A percentile compares a stretch with the other conserved stretches of the same genome.
Evolutionary conservation across 1,284 basidiomycete species (phyloP).

Genomic region (Pseudomicrostroma phylloplanum): DNA sequence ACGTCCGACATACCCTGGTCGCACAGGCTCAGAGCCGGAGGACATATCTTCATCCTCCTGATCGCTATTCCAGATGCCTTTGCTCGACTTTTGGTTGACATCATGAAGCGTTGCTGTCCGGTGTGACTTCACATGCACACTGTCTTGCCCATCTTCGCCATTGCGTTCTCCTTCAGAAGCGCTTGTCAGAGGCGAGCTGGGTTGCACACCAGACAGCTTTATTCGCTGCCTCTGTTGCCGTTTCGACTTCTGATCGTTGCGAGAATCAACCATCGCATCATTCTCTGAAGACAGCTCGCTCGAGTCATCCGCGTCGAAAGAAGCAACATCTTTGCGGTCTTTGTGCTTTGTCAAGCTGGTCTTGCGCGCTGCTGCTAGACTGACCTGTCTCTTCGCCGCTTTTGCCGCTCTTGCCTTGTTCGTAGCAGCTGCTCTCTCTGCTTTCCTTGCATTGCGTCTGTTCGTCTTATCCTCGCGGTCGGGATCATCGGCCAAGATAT

Average conservation of each 20-base stretch:
- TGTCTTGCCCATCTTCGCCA: too few species aligned
- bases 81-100: too few species aligned
- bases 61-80: too few species aligned
- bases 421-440: neutral
- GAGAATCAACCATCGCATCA: too few species aligned
- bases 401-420: constrained; percentile 2
- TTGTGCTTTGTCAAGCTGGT: neutral
- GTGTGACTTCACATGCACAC: too few species aligned
- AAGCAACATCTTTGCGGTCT: too few species aligned
- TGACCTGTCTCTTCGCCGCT: neutral
- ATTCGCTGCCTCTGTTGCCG: neutral
- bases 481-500: constrained; percentile 14
- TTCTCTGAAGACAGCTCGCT: too few species aligned
- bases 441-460: neutral
- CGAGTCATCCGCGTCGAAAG: too few species aligned
- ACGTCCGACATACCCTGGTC: too few species aligned
- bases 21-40: too few species aligned
- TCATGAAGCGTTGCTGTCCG: too few species aligned
- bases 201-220: neutral
- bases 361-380: neutral
- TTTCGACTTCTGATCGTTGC: neutral
- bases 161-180: constrained; percentile 7
- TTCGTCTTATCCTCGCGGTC: constrained; percentile 9
- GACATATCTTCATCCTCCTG: too few species aligned
- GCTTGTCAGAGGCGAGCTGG: constrained; percentile 14